Evolutionary conservation across 164 flowering plant genomes (phyloP), one percentile per base, ranked within the genome.

Genomic region (Vitis amurensis): DNA sequence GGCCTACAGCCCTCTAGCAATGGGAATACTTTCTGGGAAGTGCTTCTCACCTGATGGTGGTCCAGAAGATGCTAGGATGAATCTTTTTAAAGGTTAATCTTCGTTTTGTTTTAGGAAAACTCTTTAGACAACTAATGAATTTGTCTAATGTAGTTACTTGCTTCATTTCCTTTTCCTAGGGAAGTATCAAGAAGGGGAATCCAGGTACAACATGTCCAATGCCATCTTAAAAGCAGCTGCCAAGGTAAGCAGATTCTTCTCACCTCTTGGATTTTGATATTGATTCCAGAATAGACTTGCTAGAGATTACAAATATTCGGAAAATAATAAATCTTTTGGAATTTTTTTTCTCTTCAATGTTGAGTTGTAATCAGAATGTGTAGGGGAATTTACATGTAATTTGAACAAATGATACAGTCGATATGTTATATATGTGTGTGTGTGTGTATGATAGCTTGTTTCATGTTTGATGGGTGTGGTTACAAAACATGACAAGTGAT

Each of bases 1-100:
- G 94, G 94, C 93, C 8, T 93, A 93, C 76, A 91, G 96, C 71
- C 98, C 98, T 60, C 71, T 93, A 82, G 96, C 98, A 59, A 19
- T 19, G 98, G 96, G 98, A 61, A 82, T 89, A 71, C 91, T 93
- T 65, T 88, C 94, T 56, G 98, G 98, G 55, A 91, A 91, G 79
- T 93, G 91, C 66, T 81, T 88, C 49, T 72, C 79, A 48, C 69
- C 72, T 67, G 87, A 81, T 64, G 84, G 86, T 31, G 91, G 89
- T 66, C 90, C 94, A 59, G 61, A 78, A 30, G 87, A 88, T 79
- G 87, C 92, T 71, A 87, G 96, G 58, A 70, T 93, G 81, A 88
- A 89, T 81, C 83, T 89, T 64, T 93, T 87, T 70, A 86, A 69
- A 86, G 96, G 98, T 90, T 30, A 27, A 44, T 63, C 14, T 3